Conservation (phyloP, 2,329 filamentous ascomycete species). For the Cordyceps farinosa region DNA sequence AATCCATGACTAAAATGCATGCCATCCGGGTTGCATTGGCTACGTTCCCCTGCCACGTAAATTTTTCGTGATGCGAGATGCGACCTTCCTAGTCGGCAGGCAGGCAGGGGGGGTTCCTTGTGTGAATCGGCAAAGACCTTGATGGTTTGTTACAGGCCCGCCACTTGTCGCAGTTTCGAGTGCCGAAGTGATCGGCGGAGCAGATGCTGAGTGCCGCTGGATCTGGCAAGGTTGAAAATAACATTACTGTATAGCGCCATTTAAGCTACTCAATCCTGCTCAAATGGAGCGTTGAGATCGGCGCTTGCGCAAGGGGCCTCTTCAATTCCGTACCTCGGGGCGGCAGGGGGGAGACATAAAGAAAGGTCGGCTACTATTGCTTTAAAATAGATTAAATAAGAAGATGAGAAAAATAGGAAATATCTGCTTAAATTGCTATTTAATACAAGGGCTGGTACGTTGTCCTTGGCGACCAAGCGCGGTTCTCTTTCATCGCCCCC, state of each 20-base stretch:
- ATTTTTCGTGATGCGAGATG: background rate
- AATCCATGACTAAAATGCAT: background rate
- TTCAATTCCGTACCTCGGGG: background rate
- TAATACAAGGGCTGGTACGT: background rate
- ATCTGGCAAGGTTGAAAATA: background rate
- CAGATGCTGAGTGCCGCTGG: background rate
- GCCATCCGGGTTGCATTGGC: slow-evolving; percentile 12
- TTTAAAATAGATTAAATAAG: too few relatives aligned
- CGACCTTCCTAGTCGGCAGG: background rate
- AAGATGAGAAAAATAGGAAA: too few relatives aligned
- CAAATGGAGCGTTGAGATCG: slow-evolving; percentile 3
- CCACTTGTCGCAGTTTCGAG: background rate
- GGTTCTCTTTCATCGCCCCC: background rate
- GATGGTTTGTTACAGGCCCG: slow-evolving; percentile 8
- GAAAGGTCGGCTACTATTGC: too few relatives aligned
- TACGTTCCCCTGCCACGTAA: background rate
- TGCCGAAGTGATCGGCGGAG: slow-evolving; percentile 12
- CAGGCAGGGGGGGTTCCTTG: background rate
- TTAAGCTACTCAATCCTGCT: slow-evolving; percentile 13
- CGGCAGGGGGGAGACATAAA: too few relatives aligned
- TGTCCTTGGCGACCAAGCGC: background rate
- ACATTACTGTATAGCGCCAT: background rate
- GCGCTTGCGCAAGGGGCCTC: slow-evolving; percentile 2
- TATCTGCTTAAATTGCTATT: background rate
- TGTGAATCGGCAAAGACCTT: slow-evolving; percentile 2